phyloP scores from a whole-genome alignment of 345 rosid genomes.

The Clarkia xantiana region DNA sequence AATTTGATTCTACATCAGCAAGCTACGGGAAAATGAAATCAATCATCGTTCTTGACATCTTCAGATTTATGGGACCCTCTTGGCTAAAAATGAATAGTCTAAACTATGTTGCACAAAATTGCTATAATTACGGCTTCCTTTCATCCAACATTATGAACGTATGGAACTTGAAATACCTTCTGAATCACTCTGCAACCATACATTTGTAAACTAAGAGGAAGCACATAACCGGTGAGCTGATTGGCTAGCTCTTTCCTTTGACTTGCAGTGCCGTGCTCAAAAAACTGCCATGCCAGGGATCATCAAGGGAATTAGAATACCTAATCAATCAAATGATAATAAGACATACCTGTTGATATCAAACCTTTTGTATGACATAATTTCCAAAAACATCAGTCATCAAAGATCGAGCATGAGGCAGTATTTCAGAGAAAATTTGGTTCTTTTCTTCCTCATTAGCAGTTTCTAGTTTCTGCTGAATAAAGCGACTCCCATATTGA shows the following conservation, averaged over 20 bases:
- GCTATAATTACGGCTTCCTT: not conserved
- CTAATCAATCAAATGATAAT: not conserved
- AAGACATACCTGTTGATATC: too few species aligned
- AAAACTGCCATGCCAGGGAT: conserved; percentile 44
- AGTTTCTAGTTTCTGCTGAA: conserved; percentile 90
- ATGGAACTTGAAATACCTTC: conserved; percentile 37
- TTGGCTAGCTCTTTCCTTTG: conserved; percentile 74
- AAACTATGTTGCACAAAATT: not conserved
- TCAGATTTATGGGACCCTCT: not conserved
- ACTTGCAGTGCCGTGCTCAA: conserved; percentile 69
- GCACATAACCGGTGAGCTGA: conserved; percentile 70
- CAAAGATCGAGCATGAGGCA: conserved; percentile 65
- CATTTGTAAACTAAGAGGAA: conserved; percentile 90
- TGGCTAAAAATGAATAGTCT: too few species aligned
- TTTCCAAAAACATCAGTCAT: conserved; percentile 99
- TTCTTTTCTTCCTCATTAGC: conserved; percentile 65
- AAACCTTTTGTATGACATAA: conserved; percentile 85
- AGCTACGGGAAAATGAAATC: not conserved
- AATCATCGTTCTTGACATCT: not conserved
- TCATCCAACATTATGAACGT: not conserved
- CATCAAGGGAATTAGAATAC: conserved; percentile 9
- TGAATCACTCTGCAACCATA: conserved; percentile 99
- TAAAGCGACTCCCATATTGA: conserved; percentile 97
- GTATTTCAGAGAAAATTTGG: conserved; percentile 66
- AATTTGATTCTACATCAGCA: not conserved